phyloP scores from a whole-genome alignment of 129 eudicot genomes.

The Flaveria ramosissima region DNA sequence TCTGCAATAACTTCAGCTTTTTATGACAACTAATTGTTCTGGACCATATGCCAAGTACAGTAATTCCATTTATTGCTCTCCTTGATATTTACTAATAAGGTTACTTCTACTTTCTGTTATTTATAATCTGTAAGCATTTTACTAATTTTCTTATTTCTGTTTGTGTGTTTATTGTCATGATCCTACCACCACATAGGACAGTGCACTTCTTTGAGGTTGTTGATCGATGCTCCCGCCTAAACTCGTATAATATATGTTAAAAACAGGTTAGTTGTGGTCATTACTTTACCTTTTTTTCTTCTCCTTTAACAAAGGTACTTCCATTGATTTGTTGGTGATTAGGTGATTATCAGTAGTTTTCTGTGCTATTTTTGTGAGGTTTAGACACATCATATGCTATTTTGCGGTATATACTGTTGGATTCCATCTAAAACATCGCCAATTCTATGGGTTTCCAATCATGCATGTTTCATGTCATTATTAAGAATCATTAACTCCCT shows the following conservation, averaged over 20 bases:
- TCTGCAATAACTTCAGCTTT: conserved; percentile 20
- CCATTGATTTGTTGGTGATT: neutral
- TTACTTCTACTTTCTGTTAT: conserved; percentile 13
- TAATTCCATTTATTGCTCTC: conserved; percentile 6
- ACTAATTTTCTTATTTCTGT: conserved; percentile 12
- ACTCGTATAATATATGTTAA: conserved; percentile 6
- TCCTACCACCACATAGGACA: neutral
- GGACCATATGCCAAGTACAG: neutral
- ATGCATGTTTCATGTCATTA: conserved; percentile 16
- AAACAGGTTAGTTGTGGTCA: conserved; percentile 24
- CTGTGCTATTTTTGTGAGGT: neutral
- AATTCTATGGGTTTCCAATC: conserved; percentile 9
- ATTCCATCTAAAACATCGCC: conserved; percentile 11
- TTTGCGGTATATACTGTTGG: conserved; percentile 5
- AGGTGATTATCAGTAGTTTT: neutral
- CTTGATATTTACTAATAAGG: neutral
- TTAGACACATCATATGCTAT: too few relatives aligned
- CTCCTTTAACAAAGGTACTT: neutral
- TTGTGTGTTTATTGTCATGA: neutral
- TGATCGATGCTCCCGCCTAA: conserved; percentile 4
- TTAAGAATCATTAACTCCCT: conserved; percentile 19
- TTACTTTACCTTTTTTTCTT: neutral
- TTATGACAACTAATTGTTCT: conserved; percentile 14
- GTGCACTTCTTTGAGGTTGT: conserved; percentile 1
- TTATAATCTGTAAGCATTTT: conserved; percentile 13